Base-by-base conservation (phyloP, 768 basidiomycete genomes). In the Naganishia friedmannii region DNA sequence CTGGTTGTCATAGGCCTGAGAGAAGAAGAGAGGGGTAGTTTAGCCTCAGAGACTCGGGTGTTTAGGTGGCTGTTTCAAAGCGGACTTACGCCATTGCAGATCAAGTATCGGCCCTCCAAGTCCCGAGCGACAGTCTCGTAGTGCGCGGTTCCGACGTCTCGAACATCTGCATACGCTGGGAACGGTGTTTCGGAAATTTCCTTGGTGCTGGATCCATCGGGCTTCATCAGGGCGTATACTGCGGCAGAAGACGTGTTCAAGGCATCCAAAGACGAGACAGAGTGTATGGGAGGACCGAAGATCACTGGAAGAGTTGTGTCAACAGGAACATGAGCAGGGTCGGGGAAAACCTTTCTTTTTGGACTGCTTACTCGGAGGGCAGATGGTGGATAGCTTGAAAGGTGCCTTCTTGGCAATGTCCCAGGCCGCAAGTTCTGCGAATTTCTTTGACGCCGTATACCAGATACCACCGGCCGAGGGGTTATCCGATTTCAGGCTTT, bases 391-490 rank as follows among this genome's bases (percentile, higher is more conserved):
- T 7, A 79, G 66, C 28, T 69, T 70, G 67, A 45, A 76, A 7
- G 51, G 46, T 2, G 73, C 71, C 15, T 58, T 53, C 26, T 65
- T 74, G 65, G 53, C 72, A 32, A 31, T 39, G 37, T 73, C 74
- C 71, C 23, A 60, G 1, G 77, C 76, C 9, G 76, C 72, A 19
- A 67, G 51, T 54, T 77, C 77, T 39, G 76, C 75, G 28, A 72
- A 69, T 71, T 75, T 77, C 71, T 78, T 78, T 55, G 77, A 77
- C 28, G 73, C 68, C 71, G 68, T 70, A 67, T 78, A 78, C 75
- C 75, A 78, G 9, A 60, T 32, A 21, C 39, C 42, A 0, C 65
- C 58, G 23, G 67, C 70, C 45, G 21, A 23, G 8, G 63, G 70
- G 48, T 67, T 69, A 53, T 71, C 72, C n/a, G 68, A 34, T 51